Conservation (phyloP, 1,284 basidiomycete genomes). For the Ganoderma sinense region DNA sequence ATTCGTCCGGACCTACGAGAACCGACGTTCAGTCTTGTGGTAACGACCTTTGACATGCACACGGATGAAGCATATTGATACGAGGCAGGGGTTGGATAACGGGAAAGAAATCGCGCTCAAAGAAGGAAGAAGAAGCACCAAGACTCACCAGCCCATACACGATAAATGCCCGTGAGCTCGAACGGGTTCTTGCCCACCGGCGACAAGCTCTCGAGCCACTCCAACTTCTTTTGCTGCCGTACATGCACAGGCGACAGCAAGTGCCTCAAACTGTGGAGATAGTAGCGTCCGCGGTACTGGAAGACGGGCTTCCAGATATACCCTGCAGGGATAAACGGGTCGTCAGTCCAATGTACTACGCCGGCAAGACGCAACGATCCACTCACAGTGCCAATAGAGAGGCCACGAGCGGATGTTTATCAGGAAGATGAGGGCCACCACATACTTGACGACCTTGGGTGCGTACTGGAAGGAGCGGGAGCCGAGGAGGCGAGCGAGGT, state of each 20-base stretch:
- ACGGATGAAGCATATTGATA: neutral
- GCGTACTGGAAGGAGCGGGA: constrained; percentile 53
- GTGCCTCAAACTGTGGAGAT: constrained; percentile 46
- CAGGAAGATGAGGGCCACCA: constrained; percentile 48
- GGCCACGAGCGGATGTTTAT: constrained; percentile 67
- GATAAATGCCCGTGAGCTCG: constrained; percentile 47
- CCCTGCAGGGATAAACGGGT: constrained; percentile 45
- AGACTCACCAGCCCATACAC: constrained; percentile 63
- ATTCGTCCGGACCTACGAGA: constrained; percentile 69
- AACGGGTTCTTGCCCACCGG: constrained; percentile 69
- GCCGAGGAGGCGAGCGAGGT: constrained; percentile 80
- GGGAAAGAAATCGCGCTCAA: neutral
- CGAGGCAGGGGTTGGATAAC: neutral
- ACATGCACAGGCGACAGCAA: constrained; percentile 48
- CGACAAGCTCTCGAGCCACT: constrained; percentile 52
- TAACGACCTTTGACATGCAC: too few species aligned
- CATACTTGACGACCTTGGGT: constrained; percentile 34
- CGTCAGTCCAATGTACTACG: neutral
- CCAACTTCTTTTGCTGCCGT: constrained; percentile 40
- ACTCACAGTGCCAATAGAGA: constrained; percentile 72
- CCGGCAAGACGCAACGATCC: neutral
- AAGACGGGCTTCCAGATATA: constrained; percentile 63
- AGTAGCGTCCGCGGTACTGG: constrained; percentile 45
- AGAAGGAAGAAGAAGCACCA: neutral
- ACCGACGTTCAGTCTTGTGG: neutral